These are phyloP conservation scores for Porphyridium purpureum DNA, from an alignment of 23 red algal genomes.

Conservation along the genomic window DNA sequence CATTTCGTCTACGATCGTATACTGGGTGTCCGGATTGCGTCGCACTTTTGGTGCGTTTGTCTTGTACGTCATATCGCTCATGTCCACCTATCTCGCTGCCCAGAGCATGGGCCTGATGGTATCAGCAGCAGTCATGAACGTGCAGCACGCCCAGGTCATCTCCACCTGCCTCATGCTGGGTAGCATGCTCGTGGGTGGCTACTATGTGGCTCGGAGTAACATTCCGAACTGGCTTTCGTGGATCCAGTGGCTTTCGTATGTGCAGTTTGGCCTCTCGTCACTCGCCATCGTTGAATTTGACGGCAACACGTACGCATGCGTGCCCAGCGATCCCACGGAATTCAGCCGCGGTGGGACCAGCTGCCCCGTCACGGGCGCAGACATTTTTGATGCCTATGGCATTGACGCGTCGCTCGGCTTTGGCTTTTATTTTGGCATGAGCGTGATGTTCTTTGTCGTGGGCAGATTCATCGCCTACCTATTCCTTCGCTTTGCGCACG, in stretches of 20 bases:
- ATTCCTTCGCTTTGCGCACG: slow-evolving; percentile 30
- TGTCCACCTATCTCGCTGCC: slow-evolving; percentile 42
- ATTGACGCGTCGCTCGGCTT: slow-evolving; percentile 29
- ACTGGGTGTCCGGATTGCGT: slow-evolving; percentile 47
- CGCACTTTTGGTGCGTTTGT: slow-evolving; percentile 18
- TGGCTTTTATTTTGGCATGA: slow-evolving; percentile 10
- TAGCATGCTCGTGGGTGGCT: slow-evolving; percentile 65
- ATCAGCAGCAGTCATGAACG: slow-evolving; percentile 57
- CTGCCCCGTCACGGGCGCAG: slow-evolving; percentile 32
- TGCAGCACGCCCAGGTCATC: slow-evolving; percentile 60
- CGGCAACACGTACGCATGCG: slow-evolving; percentile 30
- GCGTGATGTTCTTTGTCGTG: slow-evolving; percentile 27
- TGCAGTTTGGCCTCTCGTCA: slow-evolving; percentile 14
- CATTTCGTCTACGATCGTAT: slow-evolving; percentile 29
- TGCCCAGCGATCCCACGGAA: slow-evolving; percentile 9
- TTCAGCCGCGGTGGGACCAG: slow-evolving; percentile 1
- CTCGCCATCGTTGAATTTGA: slow-evolving; percentile 39
- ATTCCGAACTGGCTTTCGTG: slow-evolving; percentile 37
- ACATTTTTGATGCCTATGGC: slow-evolving; percentile 22
- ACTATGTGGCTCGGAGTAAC: slow-evolving; percentile 56
- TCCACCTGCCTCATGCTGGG: slow-evolving; percentile 36
- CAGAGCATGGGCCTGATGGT: slow-evolving; percentile 73
- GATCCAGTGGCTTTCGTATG: slow-evolving; percentile 57
- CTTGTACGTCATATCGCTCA: slow-evolving; percentile 15
- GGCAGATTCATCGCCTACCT: slow-evolving; percentile 46